These are phyloP conservation scores for Rhizopogon vinicolor DNA, from an alignment of 768 basidiomycete genomes.

Conservation along the genomic window DNA sequence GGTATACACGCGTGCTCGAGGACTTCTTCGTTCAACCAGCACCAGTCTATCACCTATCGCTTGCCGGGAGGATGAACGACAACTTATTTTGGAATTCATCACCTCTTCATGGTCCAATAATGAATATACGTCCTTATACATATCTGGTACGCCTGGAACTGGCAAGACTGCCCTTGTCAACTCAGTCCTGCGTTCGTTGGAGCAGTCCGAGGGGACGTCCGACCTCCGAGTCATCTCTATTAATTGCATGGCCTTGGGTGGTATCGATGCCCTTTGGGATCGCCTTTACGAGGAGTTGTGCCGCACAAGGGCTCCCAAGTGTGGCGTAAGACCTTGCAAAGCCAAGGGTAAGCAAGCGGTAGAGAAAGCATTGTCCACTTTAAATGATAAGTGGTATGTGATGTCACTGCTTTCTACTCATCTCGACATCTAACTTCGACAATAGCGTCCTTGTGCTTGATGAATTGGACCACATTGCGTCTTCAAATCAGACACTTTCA, in stretches of 20 bases:
- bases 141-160: constrained; percentile 91
- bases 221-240: constrained; percentile 50
- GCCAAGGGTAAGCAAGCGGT: constrained; percentile 45
- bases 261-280: constrained; percentile 68
- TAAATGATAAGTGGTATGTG: constrained; percentile 49
- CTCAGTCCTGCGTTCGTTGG: constrained; percentile 43
- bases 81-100: constrained; percentile 55
- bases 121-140: constrained; percentile 58
- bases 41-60: constrained; percentile 51
- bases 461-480: constrained; percentile 80
- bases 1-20: constrained; percentile 60
- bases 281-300: constrained; percentile 56
- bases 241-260: constrained; percentile 79
- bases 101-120: constrained; percentile 41
- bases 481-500: constrained; percentile 51
- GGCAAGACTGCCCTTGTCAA: constrained; percentile 88
- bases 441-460: constrained; percentile 74
- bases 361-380: constrained; percentile 37
- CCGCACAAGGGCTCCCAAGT: constrained; percentile 29
- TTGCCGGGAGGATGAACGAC: constrained; percentile 65
- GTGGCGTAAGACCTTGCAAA: constrained; percentile 31
- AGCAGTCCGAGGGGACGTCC: constrained; percentile 30
- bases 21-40: constrained; percentile 68
- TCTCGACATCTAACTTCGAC: constrained; percentile 14
- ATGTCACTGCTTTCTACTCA: background rate